Conservation (phyloP, 2,329 filamentous ascomycete genomes). For the Colletotrichum spaethianum region DNA sequence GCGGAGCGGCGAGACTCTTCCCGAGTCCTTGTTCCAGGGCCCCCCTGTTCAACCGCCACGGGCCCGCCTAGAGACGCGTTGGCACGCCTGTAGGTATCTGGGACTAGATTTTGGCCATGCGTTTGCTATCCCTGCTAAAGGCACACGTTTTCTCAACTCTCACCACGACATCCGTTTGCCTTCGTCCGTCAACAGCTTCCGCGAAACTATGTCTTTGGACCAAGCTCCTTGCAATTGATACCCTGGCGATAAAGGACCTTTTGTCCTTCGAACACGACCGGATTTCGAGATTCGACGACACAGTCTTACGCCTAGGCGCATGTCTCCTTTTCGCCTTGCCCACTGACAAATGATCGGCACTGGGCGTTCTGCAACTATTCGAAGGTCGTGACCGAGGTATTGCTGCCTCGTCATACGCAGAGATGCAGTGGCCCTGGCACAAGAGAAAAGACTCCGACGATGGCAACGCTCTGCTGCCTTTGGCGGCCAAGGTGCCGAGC, state of each 20-base stretch:
- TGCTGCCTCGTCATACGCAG: slow-evolving; percentile 39
- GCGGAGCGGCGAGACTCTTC: slow-evolving; percentile 31
- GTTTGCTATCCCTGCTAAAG: slow-evolving; percentile 37
- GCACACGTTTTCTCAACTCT: slow-evolving; percentile 39
- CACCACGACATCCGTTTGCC: slow-evolving; percentile 26
- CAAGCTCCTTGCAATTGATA: slow-evolving; percentile 33
- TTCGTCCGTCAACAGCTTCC: slow-evolving; percentile 18
- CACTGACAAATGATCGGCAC: slow-evolving; percentile 38
- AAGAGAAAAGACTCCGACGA: slow-evolving; percentile 51
- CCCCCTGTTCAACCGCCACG: slow-evolving; percentile 29
- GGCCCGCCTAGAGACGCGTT: slow-evolving; percentile 35
- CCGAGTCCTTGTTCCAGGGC: slow-evolving; percentile 32
- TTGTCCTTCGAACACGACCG: slow-evolving; percentile 20
- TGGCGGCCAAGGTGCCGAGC: slow-evolving; percentile 49
- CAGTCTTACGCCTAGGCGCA: slow-evolving; percentile 29
- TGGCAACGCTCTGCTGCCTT: slow-evolving; percentile 51
- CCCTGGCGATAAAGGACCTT: slow-evolving; percentile 27
- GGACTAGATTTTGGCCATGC: slow-evolving; percentile 32
- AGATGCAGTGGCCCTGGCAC: slow-evolving; percentile 56
- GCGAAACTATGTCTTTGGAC: slow-evolving; percentile 37
- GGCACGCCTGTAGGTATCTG: slow-evolving; percentile 30
- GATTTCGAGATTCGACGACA: slow-evolving; percentile 26
- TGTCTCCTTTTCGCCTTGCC: slow-evolving; percentile 34
- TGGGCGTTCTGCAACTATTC: slow-evolving; percentile 20
- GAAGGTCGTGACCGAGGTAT: slow-evolving; percentile 38